These are phyloP conservation scores for Colletotrichum limetticola DNA, from an alignment of 2,329 filamentous ascomycete species.

Conservation along the genomic window DNA sequence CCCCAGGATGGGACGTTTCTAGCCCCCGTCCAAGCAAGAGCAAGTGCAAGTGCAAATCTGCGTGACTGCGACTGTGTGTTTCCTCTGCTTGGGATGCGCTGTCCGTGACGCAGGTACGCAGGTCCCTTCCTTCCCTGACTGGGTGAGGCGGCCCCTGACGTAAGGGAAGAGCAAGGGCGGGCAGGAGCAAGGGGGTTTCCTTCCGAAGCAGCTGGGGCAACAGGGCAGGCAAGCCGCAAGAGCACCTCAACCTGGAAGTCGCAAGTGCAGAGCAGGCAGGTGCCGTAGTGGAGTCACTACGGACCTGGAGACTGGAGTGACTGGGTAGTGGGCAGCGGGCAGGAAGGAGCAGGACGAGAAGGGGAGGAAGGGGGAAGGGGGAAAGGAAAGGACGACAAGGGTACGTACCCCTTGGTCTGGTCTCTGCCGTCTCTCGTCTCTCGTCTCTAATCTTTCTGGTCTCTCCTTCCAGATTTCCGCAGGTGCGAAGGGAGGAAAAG, in stretches of 20 bases:
- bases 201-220: neutral
- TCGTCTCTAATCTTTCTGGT: neutral
- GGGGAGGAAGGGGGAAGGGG: neutral
- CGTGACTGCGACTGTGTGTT: neutral
- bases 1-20: constrained; percentile 30
- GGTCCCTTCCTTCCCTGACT: constrained; percentile 32
- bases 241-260: too few relatives aligned
- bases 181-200: neutral
- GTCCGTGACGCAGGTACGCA: constrained; percentile 34
- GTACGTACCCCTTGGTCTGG: neutral
- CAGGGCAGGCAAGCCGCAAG: too few relatives aligned
- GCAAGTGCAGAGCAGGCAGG: neutral
- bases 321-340: neutral
- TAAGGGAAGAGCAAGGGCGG: constrained; percentile 20
- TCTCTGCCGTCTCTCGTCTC: neutral
- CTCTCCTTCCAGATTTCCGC: neutral
- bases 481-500: too few relatives aligned
- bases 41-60: neutral
- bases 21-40: constrained; percentile 16
- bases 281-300: neutral
- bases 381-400: neutral
- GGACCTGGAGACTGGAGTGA: too few relatives aligned
- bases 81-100: constrained; percentile 2
- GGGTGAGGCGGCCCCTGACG: constrained; percentile 25
- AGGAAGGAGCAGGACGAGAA: neutral